Evolutionary conservation across 495 filamentous ascomycete species (phyloP).

Genomic region (Evernia prunastri): DNA sequence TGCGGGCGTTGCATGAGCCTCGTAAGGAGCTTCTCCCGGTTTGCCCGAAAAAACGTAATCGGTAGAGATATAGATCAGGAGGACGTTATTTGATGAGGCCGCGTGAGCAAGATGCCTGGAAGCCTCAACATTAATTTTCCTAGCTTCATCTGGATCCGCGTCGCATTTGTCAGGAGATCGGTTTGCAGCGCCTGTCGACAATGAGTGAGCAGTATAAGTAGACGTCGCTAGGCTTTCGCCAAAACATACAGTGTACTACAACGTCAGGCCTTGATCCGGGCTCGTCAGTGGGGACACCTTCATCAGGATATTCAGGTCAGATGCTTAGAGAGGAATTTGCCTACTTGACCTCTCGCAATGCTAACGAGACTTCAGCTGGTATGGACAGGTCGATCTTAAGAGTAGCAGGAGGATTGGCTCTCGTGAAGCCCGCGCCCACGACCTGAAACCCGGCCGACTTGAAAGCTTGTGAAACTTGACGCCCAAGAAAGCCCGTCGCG

Average conservation of each 20-base stretch:
- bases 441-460: constrained; percentile 62
- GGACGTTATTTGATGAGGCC: constrained; percentile 52
- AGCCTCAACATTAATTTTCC: constrained; percentile 68
- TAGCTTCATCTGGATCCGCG: constrained; percentile 67
- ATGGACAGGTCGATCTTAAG: constrained; percentile 71
- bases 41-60: constrained; percentile 88
- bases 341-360: constrained; percentile 61
- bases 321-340: constrained; percentile 16
- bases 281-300: constrained; percentile 18
- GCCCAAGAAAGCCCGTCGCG: constrained; percentile 76
- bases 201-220: constrained; percentile 20
- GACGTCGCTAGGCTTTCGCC: neutral
- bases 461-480: constrained; percentile 73
- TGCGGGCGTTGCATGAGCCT: constrained; percentile 51
- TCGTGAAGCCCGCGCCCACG: constrained; percentile 70
- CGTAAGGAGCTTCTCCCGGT: constrained; percentile 82
- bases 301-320: neutral
- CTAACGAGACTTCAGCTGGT: constrained; percentile 50
- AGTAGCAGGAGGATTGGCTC: constrained; percentile 64
- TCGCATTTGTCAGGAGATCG: constrained; percentile 82
- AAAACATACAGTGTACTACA: constrained; percentile 72
- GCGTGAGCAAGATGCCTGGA: constrained; percentile 59
- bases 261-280: constrained; percentile 58
- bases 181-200: constrained; percentile 69
- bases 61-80: constrained; percentile 89